Evolutionary conservation across 2,329 filamentous ascomycete species (phyloP), one percentile per base, ranked within the genome.

Genomic region (Chaetomiaceae sp.): DNA sequence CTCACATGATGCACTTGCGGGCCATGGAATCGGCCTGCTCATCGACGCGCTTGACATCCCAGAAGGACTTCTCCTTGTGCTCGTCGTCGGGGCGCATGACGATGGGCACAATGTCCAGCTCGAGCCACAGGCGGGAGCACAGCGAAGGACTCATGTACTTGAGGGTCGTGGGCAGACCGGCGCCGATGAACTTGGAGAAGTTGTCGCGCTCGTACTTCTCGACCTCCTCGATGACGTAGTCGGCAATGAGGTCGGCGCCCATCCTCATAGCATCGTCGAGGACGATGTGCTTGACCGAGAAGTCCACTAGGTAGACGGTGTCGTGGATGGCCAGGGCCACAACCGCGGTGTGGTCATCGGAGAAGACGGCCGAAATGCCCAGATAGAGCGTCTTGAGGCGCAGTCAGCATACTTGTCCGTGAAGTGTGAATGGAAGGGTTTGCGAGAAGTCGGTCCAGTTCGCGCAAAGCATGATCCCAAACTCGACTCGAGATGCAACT

Each of bases 11-110:
- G 66, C 86, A 89, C 72, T 91, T 91, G 57, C 89, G 78, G 1
- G 85, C 85, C 80, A 91, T 87, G 0, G 85, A 88, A 65, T 92
- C 89, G 1, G 89, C 88, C 67, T 91, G 84, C 66, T 94, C 89
- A 62, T 91, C 89, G 4, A 91, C 77, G n/a, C 77, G 72, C 65
- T 83, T 82, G 31, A 71, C 68, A 42, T 77, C 72, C 75, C 79
- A 81, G 57, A 77, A 74, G 38, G 62, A 70, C 61, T 64, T 70
- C 44, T 68, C 68, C 61, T 73, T 72, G 57, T 69, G 64, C 38
- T 75, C 71, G 12, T 75, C 69, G 50, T 76, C 74, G 5, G 75
- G 74, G 9, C 71, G 73, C 57, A 90, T 75, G 3, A 87, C 79
- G 37, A 92, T 75, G 1, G 87, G 85, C 3, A 92, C 80, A 53